Conservation (phyloP, 768 basidiomycete species). For the Leccinellum albellum region DNA sequence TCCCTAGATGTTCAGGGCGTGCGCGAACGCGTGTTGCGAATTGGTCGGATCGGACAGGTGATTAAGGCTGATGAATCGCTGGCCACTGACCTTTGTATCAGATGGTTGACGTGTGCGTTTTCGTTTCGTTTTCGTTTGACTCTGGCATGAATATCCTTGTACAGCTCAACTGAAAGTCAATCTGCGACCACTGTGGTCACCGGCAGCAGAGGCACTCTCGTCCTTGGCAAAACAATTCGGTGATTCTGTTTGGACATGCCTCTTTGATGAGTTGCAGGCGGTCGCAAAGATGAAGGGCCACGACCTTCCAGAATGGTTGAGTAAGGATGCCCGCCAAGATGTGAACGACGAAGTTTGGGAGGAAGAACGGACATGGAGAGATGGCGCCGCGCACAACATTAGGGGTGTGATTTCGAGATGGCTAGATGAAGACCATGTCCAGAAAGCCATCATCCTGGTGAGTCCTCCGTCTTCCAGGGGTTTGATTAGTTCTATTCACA, state of each 20-base stretch:
- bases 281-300: constrained; percentile 16
- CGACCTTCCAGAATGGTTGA: constrained; percentile 26
- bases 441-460: constrained; percentile 35
- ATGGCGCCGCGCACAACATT: constrained; percentile 66
- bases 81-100: constrained; percentile 58
- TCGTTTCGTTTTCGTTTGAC: background rate
- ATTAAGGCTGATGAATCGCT: constrained; percentile 48
- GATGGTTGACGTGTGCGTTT: constrained; percentile 70
- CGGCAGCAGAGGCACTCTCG: constrained; percentile 67
- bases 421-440: constrained; percentile 34
- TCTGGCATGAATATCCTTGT: background rate
- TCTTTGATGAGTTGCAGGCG: constrained; percentile 60
- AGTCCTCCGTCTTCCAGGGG: constrained; percentile 2
- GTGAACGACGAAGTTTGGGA: constrained; percentile 44
- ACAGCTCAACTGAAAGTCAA: constrained; percentile 91
- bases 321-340: constrained; percentile 15
- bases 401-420: constrained; percentile 47
- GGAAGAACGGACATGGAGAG: constrained; percentile 72
- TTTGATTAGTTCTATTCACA: background rate
- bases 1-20: constrained; percentile 75
- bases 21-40: constrained; percentile 77
- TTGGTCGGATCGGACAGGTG: constrained; percentile 64
- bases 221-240: constrained; percentile 52
- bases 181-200: constrained; percentile 84
- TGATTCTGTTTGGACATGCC: constrained; percentile 65